Evolutionary conservation across 2,329 filamentous ascomycete genomes (phyloP), one percentile per base, ranked within the genome.

Genomic region (Curvularia eragrostidis): DNA sequence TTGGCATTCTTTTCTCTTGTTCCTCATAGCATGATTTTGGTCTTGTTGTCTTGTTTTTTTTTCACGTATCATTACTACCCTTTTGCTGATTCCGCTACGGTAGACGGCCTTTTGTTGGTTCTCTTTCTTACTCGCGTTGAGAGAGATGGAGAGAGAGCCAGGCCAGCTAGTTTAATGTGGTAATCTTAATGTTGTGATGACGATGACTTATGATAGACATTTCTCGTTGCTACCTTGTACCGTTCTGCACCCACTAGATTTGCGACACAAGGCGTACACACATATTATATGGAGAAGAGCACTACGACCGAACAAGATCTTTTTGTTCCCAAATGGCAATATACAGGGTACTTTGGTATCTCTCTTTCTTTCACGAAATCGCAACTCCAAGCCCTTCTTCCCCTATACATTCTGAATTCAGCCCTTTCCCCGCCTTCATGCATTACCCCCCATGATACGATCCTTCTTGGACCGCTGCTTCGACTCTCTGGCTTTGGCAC

Each of bases 391-490:
- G 10, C 26, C 26, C 10, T 13, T 15, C 10, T 13, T 4, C 12
- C 12, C 30, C 30, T 34, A 13, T 5, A 10, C 19, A 42, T 15
- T n/a, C 38, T 7, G n/a, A n/a, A n/a, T 21, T 10, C 3, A n/a
- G 7, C 10, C 19, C 38, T 18, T 38, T 15, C 30, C 30, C 30
- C 13, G 30, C n/a, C 26, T 28, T 39, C 38, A 39, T 4, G 38
- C 38, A 39, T n/a, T 36, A 18, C 60, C 61, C 8, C 73, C 74
- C 68, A 75, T 70, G 34, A 76, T 70, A 26, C 74, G 63, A 47
- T 76, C 72, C 19, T 71, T 70, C 48, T 68, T 71, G 50, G 54
- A 68, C 56, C 69, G 70, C 19, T 67, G 62, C 41, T 63, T 53
- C 1, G 54, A 50, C 39, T 63, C 63, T 24, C 63, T 61, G 26